Percentiles rank a stretch among this genome's conserved stretches.
Evolutionary conservation across 2,329 filamentous ascomycete genomes (phyloP).

Genomic region (Stagonosporopsis tanaceti): DNA sequence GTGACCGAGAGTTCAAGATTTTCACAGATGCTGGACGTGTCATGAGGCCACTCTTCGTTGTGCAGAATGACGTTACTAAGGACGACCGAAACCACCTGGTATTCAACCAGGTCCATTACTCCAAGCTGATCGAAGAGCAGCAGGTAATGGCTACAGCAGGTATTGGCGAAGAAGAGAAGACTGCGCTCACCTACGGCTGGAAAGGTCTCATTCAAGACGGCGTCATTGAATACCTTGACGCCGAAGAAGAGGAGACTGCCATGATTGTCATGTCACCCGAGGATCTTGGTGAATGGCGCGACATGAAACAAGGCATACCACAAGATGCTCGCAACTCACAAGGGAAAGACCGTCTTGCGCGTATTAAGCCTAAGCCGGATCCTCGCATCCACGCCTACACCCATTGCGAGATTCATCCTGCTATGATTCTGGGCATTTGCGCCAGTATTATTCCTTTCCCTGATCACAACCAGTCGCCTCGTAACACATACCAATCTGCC

Average conservation of each 20-base stretch:
- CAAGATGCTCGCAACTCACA: conserved; percentile 57
- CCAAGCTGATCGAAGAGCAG: conserved; percentile 75
- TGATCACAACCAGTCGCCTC: conserved; percentile 97
- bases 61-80: conserved; percentile 83
- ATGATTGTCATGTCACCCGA: conserved; percentile 99
- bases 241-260: conserved; percentile 96
- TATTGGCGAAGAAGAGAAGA: conserved; percentile 65
- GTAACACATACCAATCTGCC: conserved; percentile 98
- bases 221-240: conserved; percentile 94
- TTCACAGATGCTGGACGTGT: conserved; percentile 97
- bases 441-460: conserved; percentile 99
- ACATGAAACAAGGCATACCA: conserved; percentile 54
- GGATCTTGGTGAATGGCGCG: conserved; percentile 74
- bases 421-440: conserved; percentile 98
- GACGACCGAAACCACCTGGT: conserved; percentile 78
- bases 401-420: conserved; percentile 98
- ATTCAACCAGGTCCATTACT: conserved; percentile 81
- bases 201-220: conserved; percentile 82
- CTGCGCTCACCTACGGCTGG: conserved; percentile 79
- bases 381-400: conserved; percentile 91
- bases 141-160: conserved; percentile 65
- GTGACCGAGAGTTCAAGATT: conserved; percentile 97
- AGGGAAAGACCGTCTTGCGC: conserved; percentile 78
- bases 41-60: conserved; percentile 90
- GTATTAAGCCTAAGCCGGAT: conserved; percentile 88